Evolutionary conservation across 2,329 filamentous ascomycete genomes (phyloP).

Genomic region (Daldinia sp.): DNA sequence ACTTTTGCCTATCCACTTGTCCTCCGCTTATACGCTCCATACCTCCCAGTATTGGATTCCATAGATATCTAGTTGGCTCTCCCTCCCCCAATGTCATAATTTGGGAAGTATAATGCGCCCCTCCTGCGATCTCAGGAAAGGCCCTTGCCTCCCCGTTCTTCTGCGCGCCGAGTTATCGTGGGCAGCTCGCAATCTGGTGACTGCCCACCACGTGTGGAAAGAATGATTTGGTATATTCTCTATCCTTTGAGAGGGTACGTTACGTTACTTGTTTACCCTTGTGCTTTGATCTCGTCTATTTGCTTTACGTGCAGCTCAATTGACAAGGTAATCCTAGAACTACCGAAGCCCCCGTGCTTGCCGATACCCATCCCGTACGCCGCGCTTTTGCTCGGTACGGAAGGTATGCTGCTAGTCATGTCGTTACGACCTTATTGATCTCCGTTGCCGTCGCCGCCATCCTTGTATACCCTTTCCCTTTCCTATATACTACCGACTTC

Average conservation of each 20-base stretch:
- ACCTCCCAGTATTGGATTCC: conserved; percentile 8
- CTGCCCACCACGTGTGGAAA: conserved; percentile 43
- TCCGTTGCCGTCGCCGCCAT: conserved; percentile 78
- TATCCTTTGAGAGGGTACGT: conserved; percentile 82
- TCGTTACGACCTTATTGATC: conserved; percentile 77
- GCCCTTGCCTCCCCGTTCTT: conserved; percentile 36
- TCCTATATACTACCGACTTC: conserved; percentile 79
- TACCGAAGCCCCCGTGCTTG: conserved; percentile 76
- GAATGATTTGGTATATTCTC: conserved; percentile 81
- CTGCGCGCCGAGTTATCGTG: conserved; percentile 35
- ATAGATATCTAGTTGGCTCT: conserved; percentile 4
- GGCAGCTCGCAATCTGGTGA: conserved; percentile 31
- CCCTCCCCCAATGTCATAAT: conserved; percentile 25
- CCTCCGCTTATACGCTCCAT: conserved; percentile 6
- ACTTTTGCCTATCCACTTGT: conserved; percentile 9
- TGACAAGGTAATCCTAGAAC: conserved; percentile 65
- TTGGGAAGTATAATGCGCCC: conserved; percentile 38
- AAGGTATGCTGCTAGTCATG: conserved; percentile 77
- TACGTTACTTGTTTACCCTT: conserved; percentile 66
- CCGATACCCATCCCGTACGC: conserved; percentile 74
- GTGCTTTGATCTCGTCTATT: conserved; percentile 11
- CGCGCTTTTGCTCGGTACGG: conserved; percentile 76
- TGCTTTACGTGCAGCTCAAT: conserved; percentile 24
- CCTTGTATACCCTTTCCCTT: conserved; percentile 80
- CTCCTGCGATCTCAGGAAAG: conserved; percentile 32